Base-by-base conservation (phyloP, 306 rosid genomes). In the Acacia crassicarpa region DNA sequence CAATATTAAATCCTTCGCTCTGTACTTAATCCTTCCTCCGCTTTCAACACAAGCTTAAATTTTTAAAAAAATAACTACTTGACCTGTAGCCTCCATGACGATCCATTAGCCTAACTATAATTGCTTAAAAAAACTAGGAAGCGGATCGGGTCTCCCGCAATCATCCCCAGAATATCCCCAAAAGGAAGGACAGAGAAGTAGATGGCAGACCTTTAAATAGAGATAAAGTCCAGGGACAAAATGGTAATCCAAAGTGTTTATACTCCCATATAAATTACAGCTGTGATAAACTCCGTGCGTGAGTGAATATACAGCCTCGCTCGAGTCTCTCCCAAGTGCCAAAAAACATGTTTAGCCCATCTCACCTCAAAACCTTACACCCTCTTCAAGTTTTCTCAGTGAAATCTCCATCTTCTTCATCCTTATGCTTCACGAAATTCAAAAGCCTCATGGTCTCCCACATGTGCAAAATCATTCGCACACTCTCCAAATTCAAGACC, bases 401-500 rank as follows among this genome's bases (percentile, higher is more conserved):
- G 67, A 86, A 89, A 59, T 45, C 83, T 2, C 59, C 82, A 9
- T 85, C 92, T 67, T 86, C 89, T 71, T 87, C 91, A 27, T 13
- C 90, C 56, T 56, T 85, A 62, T 76, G 75, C 82, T 86, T 89
- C 72, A 78, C 59, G 61, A 92, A 90, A 85, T 78, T 93, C 71
- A 96, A 96, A 76, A 84, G 83, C 67, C 84, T 90, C 45, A 70
- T 93, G 76, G 81, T 89, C 67, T 90, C 95, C 2, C 94, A 90
- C 70, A 35, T 89, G 73, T 86, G 92, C 73, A 88, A 92, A 2
- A 79, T 88, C 65, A 61, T 85, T 12, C 91, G 94, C 0, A 80
- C 83, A 8, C 86, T 96, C 1, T 92, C 94, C 72, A 88, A 85
- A 59, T 82, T 86, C 85, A 95, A 89, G 63, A 43, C 91, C 33